Evolutionary conservation across 2,329 filamentous ascomycete genomes (phyloP).

Genomic region (Colletotrichum sp.): DNA sequence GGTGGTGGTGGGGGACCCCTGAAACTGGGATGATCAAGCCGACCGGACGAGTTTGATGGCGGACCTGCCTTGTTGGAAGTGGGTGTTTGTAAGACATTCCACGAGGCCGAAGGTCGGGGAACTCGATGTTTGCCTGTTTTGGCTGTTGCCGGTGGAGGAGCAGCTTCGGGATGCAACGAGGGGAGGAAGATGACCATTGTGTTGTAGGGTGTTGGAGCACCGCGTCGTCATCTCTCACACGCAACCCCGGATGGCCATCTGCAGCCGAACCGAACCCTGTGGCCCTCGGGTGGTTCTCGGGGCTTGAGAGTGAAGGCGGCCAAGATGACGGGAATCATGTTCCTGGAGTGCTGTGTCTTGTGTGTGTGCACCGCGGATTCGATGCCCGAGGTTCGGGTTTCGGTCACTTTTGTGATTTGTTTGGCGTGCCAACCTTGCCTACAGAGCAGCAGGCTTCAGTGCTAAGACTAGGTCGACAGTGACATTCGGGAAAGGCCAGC

Average conservation of each 20-base stretch:
- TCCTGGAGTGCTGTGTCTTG: too few relatives aligned
- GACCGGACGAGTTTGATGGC: background rate
- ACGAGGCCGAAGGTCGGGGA: background rate
- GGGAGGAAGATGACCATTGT: background rate
- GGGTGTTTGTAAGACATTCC: background rate
- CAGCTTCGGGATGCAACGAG: background rate
- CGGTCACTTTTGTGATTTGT: background rate
- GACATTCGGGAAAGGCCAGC: background rate
- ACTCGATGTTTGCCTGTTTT: background rate
- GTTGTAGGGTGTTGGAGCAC: background rate
- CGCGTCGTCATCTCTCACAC: background rate
- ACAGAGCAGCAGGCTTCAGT: background rate
- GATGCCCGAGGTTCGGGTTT: slow-evolving; percentile 5
- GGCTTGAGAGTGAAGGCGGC: background rate
- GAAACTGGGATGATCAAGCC: background rate
- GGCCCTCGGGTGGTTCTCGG: background rate
- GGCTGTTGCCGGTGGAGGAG: background rate
- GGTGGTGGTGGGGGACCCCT: background rate
- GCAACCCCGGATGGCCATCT: background rate
- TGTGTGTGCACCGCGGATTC: background rate
- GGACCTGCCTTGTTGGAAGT: background rate
- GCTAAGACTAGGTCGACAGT: slow-evolving; percentile 10
- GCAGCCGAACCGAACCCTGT: background rate
- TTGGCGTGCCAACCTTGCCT: background rate
- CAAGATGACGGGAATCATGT: background rate